Evolutionary conservation across 2,329 filamentous ascomycete species (phyloP).

Genomic region (Aspergillus vadensis): DNA sequence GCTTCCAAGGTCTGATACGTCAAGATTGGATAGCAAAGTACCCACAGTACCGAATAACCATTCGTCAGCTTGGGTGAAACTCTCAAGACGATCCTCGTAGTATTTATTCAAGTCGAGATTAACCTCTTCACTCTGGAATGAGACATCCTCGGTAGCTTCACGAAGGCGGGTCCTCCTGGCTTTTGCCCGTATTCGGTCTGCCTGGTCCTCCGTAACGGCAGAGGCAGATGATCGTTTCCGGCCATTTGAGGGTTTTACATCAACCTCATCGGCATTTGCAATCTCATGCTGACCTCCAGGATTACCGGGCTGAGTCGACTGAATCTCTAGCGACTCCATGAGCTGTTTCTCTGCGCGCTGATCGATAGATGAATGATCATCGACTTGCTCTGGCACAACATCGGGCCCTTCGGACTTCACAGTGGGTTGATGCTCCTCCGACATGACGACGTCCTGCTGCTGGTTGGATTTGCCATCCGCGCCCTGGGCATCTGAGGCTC

Average conservation of each 20-base stretch:
- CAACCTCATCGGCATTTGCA: constrained; percentile 29
- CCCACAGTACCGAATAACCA: constrained; percentile 58
- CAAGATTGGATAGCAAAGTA: constrained; percentile 55
- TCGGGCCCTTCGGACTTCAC: constrained; percentile 18
- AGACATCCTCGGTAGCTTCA: constrained; percentile 55
- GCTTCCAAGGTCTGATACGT: constrained; percentile 49
- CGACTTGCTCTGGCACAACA: constrained; percentile 22
- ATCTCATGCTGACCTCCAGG: constrained; percentile 24
- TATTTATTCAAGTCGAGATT: constrained; percentile 57
- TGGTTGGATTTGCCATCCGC: constrained; percentile 9
- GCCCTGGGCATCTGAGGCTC: constrained; percentile 13
- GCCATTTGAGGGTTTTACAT: constrained; percentile 42
- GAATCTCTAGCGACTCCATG: constrained; percentile 39
- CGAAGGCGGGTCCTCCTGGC: constrained; percentile 64
- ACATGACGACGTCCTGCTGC: constrained; percentile 22
- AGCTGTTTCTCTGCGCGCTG: constrained; percentile 41
- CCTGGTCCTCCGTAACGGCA: constrained; percentile 59
- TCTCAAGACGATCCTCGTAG: constrained; percentile 57
- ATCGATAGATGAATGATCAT: constrained; percentile 39
- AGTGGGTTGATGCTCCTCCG: constrained; percentile 18
- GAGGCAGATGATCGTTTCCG: constrained; percentile 65
- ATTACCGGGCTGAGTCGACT: constrained; percentile 29
- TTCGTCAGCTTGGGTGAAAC: constrained; percentile 58
- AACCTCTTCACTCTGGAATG: constrained; percentile 49
- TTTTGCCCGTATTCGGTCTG: constrained; percentile 58